Conservation (phyloP, 331 rosid species). For the Stylosanthes scabra region DNA sequence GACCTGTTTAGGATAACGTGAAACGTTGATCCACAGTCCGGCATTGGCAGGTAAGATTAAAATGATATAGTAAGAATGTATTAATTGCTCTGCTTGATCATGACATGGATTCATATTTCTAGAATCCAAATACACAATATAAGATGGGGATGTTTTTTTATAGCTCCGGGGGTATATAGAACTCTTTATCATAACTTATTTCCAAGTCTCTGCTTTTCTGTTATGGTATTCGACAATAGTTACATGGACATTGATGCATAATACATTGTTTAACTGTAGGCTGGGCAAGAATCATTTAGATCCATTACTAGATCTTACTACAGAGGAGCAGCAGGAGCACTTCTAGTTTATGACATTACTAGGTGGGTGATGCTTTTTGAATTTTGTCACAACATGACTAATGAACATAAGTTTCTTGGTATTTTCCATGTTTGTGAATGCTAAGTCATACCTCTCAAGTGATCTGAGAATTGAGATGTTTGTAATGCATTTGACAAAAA, state of each 20-base stretch:
- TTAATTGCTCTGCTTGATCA: slow-evolving; percentile 4
- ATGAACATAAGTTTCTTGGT: slow-evolving; percentile 18
- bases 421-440: slow-evolving; percentile 10
- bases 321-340: slow-evolving; percentile 97
- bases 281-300: slow-evolving; percentile 97
- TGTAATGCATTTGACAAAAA: not conserved
- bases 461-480: not conserved
- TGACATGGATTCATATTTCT: not conserved
- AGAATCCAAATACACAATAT: not conserved
- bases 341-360: slow-evolving; percentile 93
- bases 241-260: slow-evolving; percentile 33
- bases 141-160: not conserved
- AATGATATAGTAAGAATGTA: slow-evolving; percentile 8
- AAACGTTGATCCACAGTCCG: slow-evolving; percentile 3
- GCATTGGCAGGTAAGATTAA: slow-evolving; percentile 11
- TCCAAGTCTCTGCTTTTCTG: not conserved
- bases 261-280: slow-evolving; percentile 54
- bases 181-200: slow-evolving; percentile 12
- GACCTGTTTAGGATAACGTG: not conserved
- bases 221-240: slow-evolving; percentile 12
- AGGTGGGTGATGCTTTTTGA: slow-evolving; percentile 56
- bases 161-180: not conserved
- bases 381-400: slow-evolving; percentile 20
- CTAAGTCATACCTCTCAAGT: not conserved
- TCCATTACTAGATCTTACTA: slow-evolving; percentile 95